Conservation (phyloP, 176 grass and related monocot species). For the Cymbopogon citratus region DNA sequence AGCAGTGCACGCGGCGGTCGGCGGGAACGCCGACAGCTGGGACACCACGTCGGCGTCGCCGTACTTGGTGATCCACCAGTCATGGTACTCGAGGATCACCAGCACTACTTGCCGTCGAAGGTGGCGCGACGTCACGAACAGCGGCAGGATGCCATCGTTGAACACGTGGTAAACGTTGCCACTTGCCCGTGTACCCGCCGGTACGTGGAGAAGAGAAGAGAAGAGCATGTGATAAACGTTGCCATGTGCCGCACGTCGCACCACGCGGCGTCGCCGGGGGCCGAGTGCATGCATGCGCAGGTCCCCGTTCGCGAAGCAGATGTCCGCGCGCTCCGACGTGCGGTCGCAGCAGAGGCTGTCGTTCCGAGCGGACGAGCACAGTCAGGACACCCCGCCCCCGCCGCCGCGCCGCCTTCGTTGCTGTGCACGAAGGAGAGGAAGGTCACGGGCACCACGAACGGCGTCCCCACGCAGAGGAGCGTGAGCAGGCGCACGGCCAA, state of each 20-base stretch:
- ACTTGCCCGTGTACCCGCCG: slow-evolving; percentile 90
- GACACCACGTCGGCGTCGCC: too few relatives aligned
- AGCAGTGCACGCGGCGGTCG: too few relatives aligned
- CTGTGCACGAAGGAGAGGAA: slow-evolving; percentile 47
- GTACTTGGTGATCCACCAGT: slow-evolving; percentile 51
- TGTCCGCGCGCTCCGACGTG: slow-evolving; percentile 53
- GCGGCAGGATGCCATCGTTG: slow-evolving; percentile 88
- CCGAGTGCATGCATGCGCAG: slow-evolving; percentile 71
- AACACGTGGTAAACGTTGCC: slow-evolving; percentile 96
- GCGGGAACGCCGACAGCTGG: too few relatives aligned
- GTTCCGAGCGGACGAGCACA: slow-evolving; percentile 34
- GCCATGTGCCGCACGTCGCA: too few relatives aligned
- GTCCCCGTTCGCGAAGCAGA: slow-evolving; percentile 66
- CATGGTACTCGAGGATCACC: slow-evolving; percentile 74
- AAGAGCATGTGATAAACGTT: slow-evolving; percentile 95
- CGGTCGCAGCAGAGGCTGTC: slow-evolving; percentile 74
- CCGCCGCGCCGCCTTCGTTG: slow-evolving; percentile 7
- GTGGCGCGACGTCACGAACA: slow-evolving; percentile 71
- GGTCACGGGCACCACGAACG: slow-evolving; percentile 34
- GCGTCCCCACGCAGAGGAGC: slow-evolving; percentile 25
- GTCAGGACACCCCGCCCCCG: neutral
- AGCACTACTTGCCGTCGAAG: slow-evolving; percentile 51
- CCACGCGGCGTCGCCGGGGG: neutral
- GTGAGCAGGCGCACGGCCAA: slow-evolving; percentile 32
- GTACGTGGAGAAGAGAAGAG: slow-evolving; percentile 81